These are phyloP conservation scores for Aegilops speltoides DNA, from an alignment of 176 grass and related monocot species.

Conservation along the genomic window DNA sequence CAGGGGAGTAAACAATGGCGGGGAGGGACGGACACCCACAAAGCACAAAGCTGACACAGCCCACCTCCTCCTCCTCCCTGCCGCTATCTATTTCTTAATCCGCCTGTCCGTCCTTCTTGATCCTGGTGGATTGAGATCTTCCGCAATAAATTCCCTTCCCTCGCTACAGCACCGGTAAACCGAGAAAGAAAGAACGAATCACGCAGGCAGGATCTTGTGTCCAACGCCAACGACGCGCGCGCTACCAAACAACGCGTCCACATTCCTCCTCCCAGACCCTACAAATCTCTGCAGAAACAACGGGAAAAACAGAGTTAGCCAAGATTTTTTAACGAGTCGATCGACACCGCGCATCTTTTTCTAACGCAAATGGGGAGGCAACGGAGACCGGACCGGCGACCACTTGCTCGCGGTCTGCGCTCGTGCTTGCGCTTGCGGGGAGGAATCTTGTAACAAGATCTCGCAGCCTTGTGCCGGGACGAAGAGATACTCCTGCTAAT, in stretches of 20 bases:
- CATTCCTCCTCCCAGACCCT: slow-evolving; percentile 55
- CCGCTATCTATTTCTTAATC: slow-evolving; percentile 27
- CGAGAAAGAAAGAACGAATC: slow-evolving; percentile 5
- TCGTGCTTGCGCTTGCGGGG: slow-evolving; percentile 10
- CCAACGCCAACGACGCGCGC: slow-evolving; percentile 5
- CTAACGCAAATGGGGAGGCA: slow-evolving; percentile 39
- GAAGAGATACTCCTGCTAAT: neutral
- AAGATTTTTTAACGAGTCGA: slow-evolving; percentile 31
- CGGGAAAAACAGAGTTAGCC: slow-evolving; percentile 37
- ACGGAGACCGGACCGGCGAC: slow-evolving; percentile 53
- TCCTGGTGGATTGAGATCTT: slow-evolving; percentile 35
- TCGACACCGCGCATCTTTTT: slow-evolving; percentile 39
- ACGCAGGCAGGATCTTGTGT: slow-evolving; percentile 40
- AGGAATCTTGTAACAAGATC: slow-evolving; percentile 63
- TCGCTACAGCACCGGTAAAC: neutral
- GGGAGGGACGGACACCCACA: slow-evolving; percentile 50
- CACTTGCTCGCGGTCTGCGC: slow-evolving; percentile 38
- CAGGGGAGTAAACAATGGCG: slow-evolving; percentile 52
- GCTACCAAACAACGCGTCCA: slow-evolving; percentile 44
- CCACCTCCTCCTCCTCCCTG: slow-evolving; percentile 38
- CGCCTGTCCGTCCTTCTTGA: slow-evolving; percentile 43
- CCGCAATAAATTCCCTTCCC: slow-evolving; percentile 24
- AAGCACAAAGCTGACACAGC: slow-evolving; percentile 77
- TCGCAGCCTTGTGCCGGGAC: slow-evolving; percentile 20
- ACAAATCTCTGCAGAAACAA: slow-evolving; percentile 54